Conservation (phyloP, 139 green algal species). For the Yamagishiella unicocca region DNA sequence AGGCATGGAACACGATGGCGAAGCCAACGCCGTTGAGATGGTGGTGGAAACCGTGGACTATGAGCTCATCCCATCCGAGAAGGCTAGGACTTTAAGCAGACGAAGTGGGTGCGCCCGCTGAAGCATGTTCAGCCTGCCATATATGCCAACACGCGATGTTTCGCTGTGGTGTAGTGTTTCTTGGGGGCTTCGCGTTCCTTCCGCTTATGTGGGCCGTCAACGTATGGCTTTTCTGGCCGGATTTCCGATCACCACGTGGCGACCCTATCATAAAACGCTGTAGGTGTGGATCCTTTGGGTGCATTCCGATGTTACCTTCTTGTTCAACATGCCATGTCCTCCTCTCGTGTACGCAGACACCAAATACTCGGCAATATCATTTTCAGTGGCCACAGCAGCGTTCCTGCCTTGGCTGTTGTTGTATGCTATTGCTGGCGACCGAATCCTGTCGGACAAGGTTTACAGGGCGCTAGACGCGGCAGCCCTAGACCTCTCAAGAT, state of each 20-base stretch:
- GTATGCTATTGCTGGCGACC: conserved; percentile 61
- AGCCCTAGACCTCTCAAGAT: conserved; percentile 42
- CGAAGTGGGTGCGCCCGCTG: conserved; percentile 3
- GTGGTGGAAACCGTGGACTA: conserved; percentile 14
- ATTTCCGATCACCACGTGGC: conserved; percentile 53
- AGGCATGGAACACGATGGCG: background rate
- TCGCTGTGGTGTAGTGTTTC: conserved; percentile 67
- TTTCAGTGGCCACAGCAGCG: conserved; percentile 38
- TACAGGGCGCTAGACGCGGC: conserved; percentile 59
- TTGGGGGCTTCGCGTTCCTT: conserved; percentile 66
- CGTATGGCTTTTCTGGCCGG: conserved; percentile 78
- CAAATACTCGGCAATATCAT: conserved; percentile 56
- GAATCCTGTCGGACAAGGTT: conserved; percentile 37
- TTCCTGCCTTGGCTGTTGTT: conserved; percentile 76
- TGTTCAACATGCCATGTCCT: background rate
- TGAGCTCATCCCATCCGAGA: background rate
- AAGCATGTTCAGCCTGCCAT: background rate
- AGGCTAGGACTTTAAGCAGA: conserved; percentile 6
- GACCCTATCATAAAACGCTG: conserved; percentile 68
- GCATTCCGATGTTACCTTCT: background rate
- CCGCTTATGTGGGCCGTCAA: conserved; percentile 76
- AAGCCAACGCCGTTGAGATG: background rate
- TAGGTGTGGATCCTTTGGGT: conserved; percentile 22
- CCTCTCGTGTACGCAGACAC: conserved; percentile 61
- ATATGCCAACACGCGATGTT: background rate